Base-by-base conservation (phyloP, 495 filamentous ascomycete genomes). In the Physcia stellaris region DNA sequence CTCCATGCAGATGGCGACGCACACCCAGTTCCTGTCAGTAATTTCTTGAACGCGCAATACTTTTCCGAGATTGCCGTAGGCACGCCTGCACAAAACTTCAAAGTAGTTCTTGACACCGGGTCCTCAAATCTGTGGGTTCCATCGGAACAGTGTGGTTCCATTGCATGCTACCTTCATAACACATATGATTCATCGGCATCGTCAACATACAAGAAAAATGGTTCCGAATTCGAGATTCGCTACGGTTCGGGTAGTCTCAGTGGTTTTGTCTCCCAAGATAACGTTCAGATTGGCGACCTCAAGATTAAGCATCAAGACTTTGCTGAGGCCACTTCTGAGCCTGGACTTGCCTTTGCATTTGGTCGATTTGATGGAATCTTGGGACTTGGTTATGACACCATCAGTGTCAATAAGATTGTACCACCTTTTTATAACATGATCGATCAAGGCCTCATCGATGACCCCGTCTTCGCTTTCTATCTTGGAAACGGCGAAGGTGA, bases 101-200 rank as follows among this genome's bases (percentile, higher is more conserved):
- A 99, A 70, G 92, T 99, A 45, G 80, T 99, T 43, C 77, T 99
- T 39, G 92, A 99, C 56, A 99, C 92, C 19, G 92, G 92, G 45
- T 95, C 87, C 69, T 99, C 92, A 47, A 99, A 99, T 67, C 71
- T 99, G 39, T 99, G 92, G 92, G 92, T 99, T 37, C 92, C 92
- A 3, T 94, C 86, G 2, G 66, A 69, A 11, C 68, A 84, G 48
- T 99, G 92, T 60, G 80, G 76, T 52, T 95, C 88, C 37, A 99
- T 99, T 51, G 92, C 92, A 43, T 99, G 92, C 72, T 99, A 86
- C 60, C 79, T 99, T 41, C 92, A 99, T 69, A 73, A 58, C 58
- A 99, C 88, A 70, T 99, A 94, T 62, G 90, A 96, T 60, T 86
- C 83, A 35, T 84, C 80, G 20, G 60, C 77, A 1, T 99, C 92